phyloP scores from a whole-genome alignment of 768 basidiomycete genomes.

The Leccinum boreale region DNA sequence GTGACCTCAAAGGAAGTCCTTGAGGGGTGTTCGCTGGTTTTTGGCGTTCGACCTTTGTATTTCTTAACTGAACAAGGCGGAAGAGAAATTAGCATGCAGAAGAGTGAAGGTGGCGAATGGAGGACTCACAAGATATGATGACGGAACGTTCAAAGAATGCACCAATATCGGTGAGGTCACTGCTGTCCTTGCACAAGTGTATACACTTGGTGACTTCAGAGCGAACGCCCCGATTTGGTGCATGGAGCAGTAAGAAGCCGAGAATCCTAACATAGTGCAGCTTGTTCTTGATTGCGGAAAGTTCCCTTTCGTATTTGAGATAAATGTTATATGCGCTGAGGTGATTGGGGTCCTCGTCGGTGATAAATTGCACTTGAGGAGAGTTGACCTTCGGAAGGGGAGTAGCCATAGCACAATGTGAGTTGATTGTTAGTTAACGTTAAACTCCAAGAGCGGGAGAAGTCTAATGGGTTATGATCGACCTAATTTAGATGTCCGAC shows the following conservation, averaged over 20 bases:
- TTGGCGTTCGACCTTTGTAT: slow-evolving; percentile 20
- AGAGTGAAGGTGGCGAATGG: neutral
- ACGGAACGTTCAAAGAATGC: slow-evolving; percentile 2
- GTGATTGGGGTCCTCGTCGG: neutral
- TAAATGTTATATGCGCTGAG: slow-evolving; percentile 1
- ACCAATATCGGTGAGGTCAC: neutral
- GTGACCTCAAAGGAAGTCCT: slow-evolving; percentile 17
- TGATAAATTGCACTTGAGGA: neutral
- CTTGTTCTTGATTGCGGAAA: neutral
- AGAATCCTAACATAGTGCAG: slow-evolving; percentile 3
- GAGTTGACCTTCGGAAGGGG: neutral
- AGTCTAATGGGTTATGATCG: no score
- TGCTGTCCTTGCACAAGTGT: neutral
- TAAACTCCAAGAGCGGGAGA: no score
- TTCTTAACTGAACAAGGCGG: slow-evolving; percentile 7
- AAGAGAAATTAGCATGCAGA: neutral
- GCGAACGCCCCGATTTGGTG: neutral
- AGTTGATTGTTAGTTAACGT: no score
- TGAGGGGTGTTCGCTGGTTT: slow-evolving; percentile 1
- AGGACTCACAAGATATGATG: slow-evolving; percentile 4
- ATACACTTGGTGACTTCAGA: slow-evolving; percentile 3
- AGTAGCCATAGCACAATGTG: no score
- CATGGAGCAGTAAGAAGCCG: slow-evolving; percentile 6
- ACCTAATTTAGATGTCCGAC: no score
- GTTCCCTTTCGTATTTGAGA: neutral